Conservation (phyloP, 2,329 filamentous ascomycete species). For the Penicillium nordicum region DNA sequence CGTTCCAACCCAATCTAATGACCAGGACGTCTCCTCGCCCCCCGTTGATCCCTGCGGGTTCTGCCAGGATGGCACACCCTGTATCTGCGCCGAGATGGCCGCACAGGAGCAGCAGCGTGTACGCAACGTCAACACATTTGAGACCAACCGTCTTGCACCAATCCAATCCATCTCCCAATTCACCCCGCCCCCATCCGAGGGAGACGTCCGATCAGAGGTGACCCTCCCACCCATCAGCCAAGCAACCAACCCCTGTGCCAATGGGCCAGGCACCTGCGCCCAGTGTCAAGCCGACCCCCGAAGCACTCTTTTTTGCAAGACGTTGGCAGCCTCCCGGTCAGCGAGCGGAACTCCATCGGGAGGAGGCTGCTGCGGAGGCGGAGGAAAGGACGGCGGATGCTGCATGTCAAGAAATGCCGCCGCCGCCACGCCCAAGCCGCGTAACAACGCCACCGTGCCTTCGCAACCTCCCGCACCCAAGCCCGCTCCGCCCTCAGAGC, state of each 20-base stretch:
- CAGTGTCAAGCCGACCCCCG: slow-evolving; percentile 75
- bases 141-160: slow-evolving; percentile 43
- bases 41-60: slow-evolving; percentile 73
- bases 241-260: slow-evolving; percentile 50
- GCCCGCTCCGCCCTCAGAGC: slow-evolving; percentile 33
- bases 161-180: slow-evolving; percentile 48
- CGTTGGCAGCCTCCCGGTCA: slow-evolving; percentile 62
- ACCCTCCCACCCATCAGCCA: slow-evolving; percentile 40
- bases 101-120: slow-evolving; percentile 40
- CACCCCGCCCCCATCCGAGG: slow-evolving; percentile 53
- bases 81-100: slow-evolving; percentile 70
- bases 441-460: slow-evolving; percentile 22
- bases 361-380: slow-evolving; percentile 61
- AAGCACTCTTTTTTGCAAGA: slow-evolving; percentile 78
- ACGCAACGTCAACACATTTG: slow-evolving; percentile 45
- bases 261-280: slow-evolving; percentile 73
- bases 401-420: slow-evolving; percentile 48
- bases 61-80: slow-evolving; percentile 77
- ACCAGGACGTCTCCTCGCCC: slow-evolving; percentile 32
- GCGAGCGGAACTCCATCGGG: slow-evolving; percentile 39
- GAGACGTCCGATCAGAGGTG: slow-evolving; percentile 57
- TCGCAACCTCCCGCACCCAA: slow-evolving; percentile 22
- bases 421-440: slow-evolving; percentile 20
- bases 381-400: slow-evolving; percentile 58
- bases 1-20: slow-evolving; percentile 27